phyloP scores from a whole-genome alignment of 2,329 filamentous ascomycete genomes.

The Colletotrichum sp. region DNA sequence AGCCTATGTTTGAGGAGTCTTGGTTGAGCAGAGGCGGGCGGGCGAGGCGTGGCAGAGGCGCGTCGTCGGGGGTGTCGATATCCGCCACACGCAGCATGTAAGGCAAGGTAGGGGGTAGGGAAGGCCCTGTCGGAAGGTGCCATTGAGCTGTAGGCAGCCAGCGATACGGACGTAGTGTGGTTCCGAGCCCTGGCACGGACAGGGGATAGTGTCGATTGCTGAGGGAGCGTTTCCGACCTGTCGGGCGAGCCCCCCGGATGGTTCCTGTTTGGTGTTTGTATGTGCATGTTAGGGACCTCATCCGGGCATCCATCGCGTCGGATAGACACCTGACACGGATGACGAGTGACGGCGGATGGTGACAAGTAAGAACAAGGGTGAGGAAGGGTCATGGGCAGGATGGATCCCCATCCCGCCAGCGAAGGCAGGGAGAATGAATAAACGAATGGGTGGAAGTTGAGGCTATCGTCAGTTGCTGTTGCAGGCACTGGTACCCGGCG shows the following conservation, averaged over 20 bases:
- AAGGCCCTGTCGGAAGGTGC: conserved; percentile 3
- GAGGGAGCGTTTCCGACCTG: conserved; percentile 4
- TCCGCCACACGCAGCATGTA: neutral
- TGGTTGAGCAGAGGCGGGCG: neutral
- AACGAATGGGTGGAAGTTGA: neutral
- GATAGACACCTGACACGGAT: neutral
- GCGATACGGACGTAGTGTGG: conserved; percentile 15
- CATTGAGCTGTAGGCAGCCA: conserved; percentile 17
- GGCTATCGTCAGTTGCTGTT: neutral
- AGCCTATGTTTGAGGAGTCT: neutral
- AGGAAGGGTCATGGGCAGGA: neutral
- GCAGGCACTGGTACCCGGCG: neutral
- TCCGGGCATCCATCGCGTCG: neutral
- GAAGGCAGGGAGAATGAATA: no score
- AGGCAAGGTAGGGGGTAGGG: neutral
- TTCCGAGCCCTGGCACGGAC: conserved; percentile 14
- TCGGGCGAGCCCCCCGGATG: conserved; percentile 6
- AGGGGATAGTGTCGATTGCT: conserved; percentile 9
- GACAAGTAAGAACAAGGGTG: neutral
- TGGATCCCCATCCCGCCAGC: neutral
- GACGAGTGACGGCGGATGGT: neutral
- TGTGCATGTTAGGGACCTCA: neutral
- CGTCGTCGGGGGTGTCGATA: neutral
- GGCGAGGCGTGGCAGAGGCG: neutral
- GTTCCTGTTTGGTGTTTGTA: neutral